These are phyloP conservation scores for Dioscorea zingiberensis DNA, from an alignment of 106 monocot species.

Conservation along the genomic window DNA sequence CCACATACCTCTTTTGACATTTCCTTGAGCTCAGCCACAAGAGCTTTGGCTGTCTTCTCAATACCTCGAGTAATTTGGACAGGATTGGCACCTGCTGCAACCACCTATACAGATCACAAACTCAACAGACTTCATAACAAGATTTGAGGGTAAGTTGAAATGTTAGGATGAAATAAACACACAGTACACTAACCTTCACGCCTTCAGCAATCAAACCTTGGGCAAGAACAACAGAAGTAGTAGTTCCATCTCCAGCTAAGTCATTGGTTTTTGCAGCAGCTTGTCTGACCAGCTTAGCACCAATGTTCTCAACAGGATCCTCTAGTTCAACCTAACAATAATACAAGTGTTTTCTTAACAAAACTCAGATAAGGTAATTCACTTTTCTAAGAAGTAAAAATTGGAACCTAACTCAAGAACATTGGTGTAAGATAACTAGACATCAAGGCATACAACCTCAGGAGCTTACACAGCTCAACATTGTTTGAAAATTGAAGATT, in stretches of 20 bases:
- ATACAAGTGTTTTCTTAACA: no score
- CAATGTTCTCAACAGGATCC: constrained; percentile 64
- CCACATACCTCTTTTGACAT: constrained; percentile 40
- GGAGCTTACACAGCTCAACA: background rate
- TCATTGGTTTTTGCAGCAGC: constrained; percentile 67
- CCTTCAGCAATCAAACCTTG: constrained; percentile 60
- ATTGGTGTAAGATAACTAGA: background rate
- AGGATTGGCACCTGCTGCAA: constrained; percentile 42
- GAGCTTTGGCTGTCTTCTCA: constrained; percentile 42
- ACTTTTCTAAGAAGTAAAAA: background rate
- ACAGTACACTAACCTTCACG: constrained; percentile 24
- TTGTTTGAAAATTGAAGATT: no score
- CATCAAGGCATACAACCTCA: background rate
- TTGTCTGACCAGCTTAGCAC: constrained; percentile 57
- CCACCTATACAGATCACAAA: constrained; percentile 13
- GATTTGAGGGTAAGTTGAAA: background rate
- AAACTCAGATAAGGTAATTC: background rate
- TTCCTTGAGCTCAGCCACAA: constrained; percentile 24
- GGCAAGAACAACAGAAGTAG: constrained; percentile 58
- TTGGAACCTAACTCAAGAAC: background rate
- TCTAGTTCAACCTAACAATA: constrained; percentile 42
- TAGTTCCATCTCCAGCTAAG: constrained; percentile 59
- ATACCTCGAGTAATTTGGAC: constrained; percentile 46
- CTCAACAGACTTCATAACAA: background rate
- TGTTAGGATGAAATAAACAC: background rate